Percentiles rank a stretch among this genome's conserved stretches.
phyloP scores from a whole-genome alignment of 169 alveolate species.

The Eimeria praecox region DNA sequence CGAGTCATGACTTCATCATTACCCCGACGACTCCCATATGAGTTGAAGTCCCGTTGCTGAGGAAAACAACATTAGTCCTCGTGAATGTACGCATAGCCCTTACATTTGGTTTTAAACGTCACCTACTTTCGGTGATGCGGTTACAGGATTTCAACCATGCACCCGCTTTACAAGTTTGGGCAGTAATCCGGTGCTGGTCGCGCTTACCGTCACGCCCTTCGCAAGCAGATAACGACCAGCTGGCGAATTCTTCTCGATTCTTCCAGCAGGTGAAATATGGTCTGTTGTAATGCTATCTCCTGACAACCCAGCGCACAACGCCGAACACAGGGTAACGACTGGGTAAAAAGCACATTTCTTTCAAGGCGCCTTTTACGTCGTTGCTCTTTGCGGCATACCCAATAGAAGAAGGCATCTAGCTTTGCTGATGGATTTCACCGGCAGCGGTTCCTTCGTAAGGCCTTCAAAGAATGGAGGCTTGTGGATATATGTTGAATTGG shows the following conservation, averaged over 20 bases:
- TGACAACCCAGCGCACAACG: neutral
- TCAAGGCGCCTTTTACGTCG: neutral
- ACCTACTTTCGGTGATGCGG: neutral
- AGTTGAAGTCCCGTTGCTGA: slow-evolving; percentile 93
- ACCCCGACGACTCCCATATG: slow-evolving; percentile 98
- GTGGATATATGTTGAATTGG: slow-evolving; percentile 96
- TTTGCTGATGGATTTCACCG: slow-evolving; percentile 67
- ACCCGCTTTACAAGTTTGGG: neutral
- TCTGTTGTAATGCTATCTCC: slow-evolving; percentile 99
- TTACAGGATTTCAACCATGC: neutral
- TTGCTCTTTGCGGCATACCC: slow-evolving; percentile 49
- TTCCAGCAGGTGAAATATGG: slow-evolving; percentile 99
- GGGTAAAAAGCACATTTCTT: neutral
- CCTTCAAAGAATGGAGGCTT: slow-evolving; percentile 83
- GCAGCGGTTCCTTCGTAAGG: slow-evolving; percentile 80
- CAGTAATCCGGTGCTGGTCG: neutral
- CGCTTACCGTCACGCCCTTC: slow-evolving; percentile 90
- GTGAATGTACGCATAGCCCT: neutral
- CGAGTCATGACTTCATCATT: slow-evolving; percentile 97
- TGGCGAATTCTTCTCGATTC: slow-evolving; percentile 96
- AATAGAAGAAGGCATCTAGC: slow-evolving; percentile 87
- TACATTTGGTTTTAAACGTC: neutral
- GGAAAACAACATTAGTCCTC: neutral
- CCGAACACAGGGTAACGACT: neutral
- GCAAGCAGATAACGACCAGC: slow-evolving; percentile 92